Evolutionary conservation across 345 rosid genomes (phyloP).

Genomic region (Diplotaxis tenuifolia): DNA sequence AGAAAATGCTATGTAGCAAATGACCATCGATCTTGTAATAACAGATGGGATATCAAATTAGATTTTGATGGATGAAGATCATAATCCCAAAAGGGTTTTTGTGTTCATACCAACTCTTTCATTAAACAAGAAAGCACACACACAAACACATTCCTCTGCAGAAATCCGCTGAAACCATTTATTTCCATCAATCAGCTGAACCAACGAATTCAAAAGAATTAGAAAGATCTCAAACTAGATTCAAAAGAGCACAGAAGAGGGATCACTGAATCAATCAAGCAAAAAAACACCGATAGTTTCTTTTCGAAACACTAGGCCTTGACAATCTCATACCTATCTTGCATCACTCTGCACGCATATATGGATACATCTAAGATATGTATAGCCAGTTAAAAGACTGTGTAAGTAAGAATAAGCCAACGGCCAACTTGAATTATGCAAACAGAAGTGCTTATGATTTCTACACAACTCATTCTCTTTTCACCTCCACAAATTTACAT

Average conservation of each 20-base stretch:
- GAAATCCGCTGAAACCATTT: slow-evolving; percentile 19
- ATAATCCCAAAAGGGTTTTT: background rate
- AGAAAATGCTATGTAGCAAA: background rate
- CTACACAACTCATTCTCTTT: background rate
- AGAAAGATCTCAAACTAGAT: background rate
- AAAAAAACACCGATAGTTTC: background rate
- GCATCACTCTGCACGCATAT: background rate
- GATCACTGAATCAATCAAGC: background rate
- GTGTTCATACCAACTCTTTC: slow-evolving; percentile 1
- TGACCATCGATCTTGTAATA: background rate
- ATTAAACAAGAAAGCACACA: background rate
- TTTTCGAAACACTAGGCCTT: background rate
- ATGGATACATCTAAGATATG: background rate
- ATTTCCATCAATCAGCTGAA: slow-evolving; percentile 6
- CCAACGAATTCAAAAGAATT: background rate
- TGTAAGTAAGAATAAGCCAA: background rate
- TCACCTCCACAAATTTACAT: background rate
- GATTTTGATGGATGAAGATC: slow-evolving; percentile 4
- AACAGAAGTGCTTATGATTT: background rate
- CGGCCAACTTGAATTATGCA: background rate
- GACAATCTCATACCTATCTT: background rate
- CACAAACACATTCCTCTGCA: slow-evolving; percentile 27
- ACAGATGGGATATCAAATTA: background rate
- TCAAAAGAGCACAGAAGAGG: background rate
- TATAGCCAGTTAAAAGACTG: background rate